Evolutionary conservation across 2,329 filamentous ascomycete genomes (phyloP).

Genomic region (Diplodia sapinea): DNA sequence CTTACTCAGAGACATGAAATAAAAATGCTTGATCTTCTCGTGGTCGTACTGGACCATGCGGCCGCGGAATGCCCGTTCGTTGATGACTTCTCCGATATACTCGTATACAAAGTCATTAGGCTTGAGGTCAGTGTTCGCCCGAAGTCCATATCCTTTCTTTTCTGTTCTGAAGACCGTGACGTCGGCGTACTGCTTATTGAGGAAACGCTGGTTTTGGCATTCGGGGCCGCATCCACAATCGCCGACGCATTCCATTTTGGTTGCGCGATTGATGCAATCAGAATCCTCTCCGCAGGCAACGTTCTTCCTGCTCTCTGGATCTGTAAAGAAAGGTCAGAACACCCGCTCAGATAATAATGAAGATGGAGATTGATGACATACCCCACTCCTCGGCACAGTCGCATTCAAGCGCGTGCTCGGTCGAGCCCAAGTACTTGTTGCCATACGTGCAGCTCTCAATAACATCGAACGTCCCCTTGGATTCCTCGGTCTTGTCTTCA

Average conservation of each 20-base stretch:
- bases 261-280: conserved; percentile 97
- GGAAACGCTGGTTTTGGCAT: conserved; percentile 95
- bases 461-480: conserved; percentile 76
- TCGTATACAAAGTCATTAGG: conserved; percentile 94
- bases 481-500: conserved; percentile 78
- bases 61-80: conserved; percentile 84
- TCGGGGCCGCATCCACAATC: conserved; percentile 85
- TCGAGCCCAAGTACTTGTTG: conserved; percentile 87
- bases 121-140: conserved; percentile 76
- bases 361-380: conserved; percentile 58
- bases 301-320: conserved; percentile 64
- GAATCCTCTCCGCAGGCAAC: conserved; percentile 92
- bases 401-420: conserved; percentile 92
- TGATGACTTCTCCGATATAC: conserved; percentile 98
- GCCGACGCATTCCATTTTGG: conserved; percentile 93
- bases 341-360: conserved; percentile 31
- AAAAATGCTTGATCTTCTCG: conserved; percentile 98
- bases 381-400: conserved; percentile 95
- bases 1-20: conserved; percentile 98
- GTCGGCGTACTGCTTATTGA: conserved; percentile 84
- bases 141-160: conserved; percentile 94
- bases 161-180: conserved; percentile 97
- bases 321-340: conserved; percentile 50
- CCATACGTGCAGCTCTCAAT: conserved; percentile 89
- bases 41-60: conserved; percentile 94